Evolutionary conservation across 2,329 filamentous ascomycete species (phyloP).

Genomic region (Fusarium torulosum): DNA sequence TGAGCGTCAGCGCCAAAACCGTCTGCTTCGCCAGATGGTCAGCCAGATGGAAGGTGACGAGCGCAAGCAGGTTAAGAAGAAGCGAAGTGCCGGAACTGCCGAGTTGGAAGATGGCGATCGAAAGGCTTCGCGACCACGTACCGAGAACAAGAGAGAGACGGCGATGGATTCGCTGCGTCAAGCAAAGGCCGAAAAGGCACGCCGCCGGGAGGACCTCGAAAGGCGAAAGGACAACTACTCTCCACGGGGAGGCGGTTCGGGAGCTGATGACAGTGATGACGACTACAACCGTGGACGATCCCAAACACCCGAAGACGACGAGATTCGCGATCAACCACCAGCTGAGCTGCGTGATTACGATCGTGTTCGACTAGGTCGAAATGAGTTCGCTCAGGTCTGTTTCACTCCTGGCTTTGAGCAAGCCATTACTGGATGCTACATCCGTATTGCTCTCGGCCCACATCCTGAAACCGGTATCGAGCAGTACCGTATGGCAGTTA

Average conservation of each 20-base stretch:
- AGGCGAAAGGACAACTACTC: conserved; percentile 68
- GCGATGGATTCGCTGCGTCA: conserved; percentile 78
- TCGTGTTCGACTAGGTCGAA: conserved; percentile 83
- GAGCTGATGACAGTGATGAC: conserved; percentile 78
- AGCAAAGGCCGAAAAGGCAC: conserved; percentile 71
- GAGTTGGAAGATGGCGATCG: conserved; percentile 82
- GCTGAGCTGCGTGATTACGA: conserved; percentile 86
- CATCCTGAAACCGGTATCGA: conserved; percentile 79
- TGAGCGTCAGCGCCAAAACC: conserved; percentile 84
- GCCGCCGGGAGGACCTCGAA: conserved; percentile 65
- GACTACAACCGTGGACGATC: conserved; percentile 76
- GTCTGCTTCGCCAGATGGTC: conserved; percentile 82
- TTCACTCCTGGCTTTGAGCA: conserved; percentile 92
- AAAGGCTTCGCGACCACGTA: conserved; percentile 80
- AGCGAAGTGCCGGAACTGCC: conserved; percentile 82
- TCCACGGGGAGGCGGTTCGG: conserved; percentile 51
- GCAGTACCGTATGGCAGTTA: conserved; percentile 87
- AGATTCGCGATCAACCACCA: conserved; percentile 76
- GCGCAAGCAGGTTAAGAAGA: conserved; percentile 67
- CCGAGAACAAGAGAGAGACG: conserved; percentile 60
- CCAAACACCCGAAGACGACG: conserved; percentile 71
- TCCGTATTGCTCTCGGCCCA: conserved; percentile 84
- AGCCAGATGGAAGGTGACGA: conserved; percentile 73
- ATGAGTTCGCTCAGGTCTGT: conserved; percentile 89
- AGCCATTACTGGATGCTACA: conserved; percentile 85